These are phyloP conservation scores for Macrophomina pseudophaseolina DNA, from an alignment of 2,329 filamentous ascomycete genomes.

Conservation along the genomic window DNA sequence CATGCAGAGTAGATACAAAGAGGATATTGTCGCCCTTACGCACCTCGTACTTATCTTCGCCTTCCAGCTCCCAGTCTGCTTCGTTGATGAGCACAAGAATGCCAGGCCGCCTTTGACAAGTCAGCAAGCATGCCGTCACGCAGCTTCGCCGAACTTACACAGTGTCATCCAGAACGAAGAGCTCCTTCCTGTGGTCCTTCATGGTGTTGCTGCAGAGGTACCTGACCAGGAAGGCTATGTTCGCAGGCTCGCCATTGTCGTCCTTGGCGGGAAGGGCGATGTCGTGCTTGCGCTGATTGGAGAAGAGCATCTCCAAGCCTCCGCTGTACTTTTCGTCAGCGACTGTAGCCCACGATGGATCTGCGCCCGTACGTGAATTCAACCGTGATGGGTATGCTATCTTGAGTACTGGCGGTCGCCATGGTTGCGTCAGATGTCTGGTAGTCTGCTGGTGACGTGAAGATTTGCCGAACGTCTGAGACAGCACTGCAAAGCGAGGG, in stretches of 20 bases:
- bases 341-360: constrained; percentile 7
- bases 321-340: constrained; percentile 63
- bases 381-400: constrained; percentile 65
- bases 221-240: constrained; percentile 75
- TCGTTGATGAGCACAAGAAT: constrained; percentile 98
- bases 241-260: constrained; percentile 65
- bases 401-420: constrained; percentile 34
- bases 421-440: constrained; percentile 23
- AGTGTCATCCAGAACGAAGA: constrained; percentile 85
- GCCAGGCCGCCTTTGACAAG: constrained; percentile 76
- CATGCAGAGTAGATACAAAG: constrained; percentile 96
- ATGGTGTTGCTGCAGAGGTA: constrained; percentile 82
- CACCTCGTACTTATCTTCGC: constrained; percentile 87
- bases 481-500: not conserved
- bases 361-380: constrained; percentile 69
- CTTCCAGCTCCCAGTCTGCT: constrained; percentile 97
- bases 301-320: constrained; percentile 92
- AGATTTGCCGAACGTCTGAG: not conserved
- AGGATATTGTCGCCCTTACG: constrained; percentile 84
- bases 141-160: constrained; percentile 70
- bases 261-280: constrained; percentile 70
- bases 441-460: not conserved
- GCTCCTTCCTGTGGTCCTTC: constrained; percentile 82
- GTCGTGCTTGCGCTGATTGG: constrained; percentile 75
- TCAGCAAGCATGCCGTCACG: constrained; percentile 23